Evolutionary conservation across 2,329 filamentous ascomycete species (phyloP), one percentile per base, ranked within the genome.

Genomic region (Rhynchosporium graminicola): DNA sequence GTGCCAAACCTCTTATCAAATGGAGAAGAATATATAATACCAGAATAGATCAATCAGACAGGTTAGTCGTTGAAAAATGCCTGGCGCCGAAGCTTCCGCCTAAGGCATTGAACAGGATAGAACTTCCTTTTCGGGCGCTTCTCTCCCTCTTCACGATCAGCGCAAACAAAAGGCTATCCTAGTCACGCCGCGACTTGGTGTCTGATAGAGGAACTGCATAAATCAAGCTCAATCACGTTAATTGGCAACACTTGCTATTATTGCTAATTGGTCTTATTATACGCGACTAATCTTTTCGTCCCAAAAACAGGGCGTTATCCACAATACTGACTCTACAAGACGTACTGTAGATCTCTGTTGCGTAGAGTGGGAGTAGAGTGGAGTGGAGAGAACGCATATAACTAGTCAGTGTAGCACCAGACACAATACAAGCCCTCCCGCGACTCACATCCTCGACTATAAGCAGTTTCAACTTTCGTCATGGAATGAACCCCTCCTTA

Each of bases 261-360:
- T 48, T 61, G 50, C 59, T 61, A 61, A 61, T 48, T 42, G 43
- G 48, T 38, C 59, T 51, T 56, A 31, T 55, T 56, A 51, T 40
- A 61, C 40, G 51, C 42, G 45, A 50, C 50, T 56, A 48, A 61
- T 12, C 31, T 28, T 45, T 13, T 6, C 26, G 4, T 9, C 33
- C 38, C 26, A 10, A 12, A 3, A 33, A 54, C 33, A 54, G 36
- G 28, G 5, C 38, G 9, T 28, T 20, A 40, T 3, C 50, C 36
- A 26, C 36, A 54, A 4, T 13, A 42, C 26, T 60, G 31, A 60
- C 12, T 28, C 29, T 60, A 45, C 48, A 60, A 46, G 15, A 42
- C 42, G 42, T 40, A 36, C 20, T 36, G 33, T 36, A 61, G 43
- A 61, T 61, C 59, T 20, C 9, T 42, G 12, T 33, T 36, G 13